Conservation (phyloP, 768 basidiomycete species). For the Amanita thiersii region DNA sequence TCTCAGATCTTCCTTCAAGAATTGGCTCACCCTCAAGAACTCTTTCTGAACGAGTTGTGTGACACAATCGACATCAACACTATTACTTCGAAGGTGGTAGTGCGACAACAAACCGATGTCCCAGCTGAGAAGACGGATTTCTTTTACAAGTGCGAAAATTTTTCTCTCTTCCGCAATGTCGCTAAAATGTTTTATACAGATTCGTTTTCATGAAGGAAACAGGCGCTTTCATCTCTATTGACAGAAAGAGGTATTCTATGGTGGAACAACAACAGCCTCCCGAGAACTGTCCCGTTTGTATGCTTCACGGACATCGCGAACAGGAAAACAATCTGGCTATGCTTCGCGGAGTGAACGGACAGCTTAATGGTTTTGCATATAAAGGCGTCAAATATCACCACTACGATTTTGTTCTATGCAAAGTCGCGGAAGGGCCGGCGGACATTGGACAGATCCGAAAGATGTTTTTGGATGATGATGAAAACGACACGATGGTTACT, state of each 20-base stretch:
- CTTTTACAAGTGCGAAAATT: conserved; percentile 45
- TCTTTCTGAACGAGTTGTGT: conserved; percentile 56
- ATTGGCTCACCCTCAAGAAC: conserved; percentile 52
- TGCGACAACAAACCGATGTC: conserved; percentile 25
- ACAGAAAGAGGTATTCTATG: conserved; percentile 18
- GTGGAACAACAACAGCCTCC: conserved; percentile 25
- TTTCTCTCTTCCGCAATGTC: conserved; percentile 6
- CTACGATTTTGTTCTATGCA: conserved; percentile 53
- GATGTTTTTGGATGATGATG: conserved; percentile 17
- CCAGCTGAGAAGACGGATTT: conserved; percentile 28
- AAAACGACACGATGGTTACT: conserved; percentile 17
- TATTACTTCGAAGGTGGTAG: conserved; percentile 41
- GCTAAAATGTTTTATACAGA: conserved; percentile 21
- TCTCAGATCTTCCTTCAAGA: conserved; percentile 54
- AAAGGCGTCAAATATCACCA: conserved; percentile 45
- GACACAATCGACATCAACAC: conserved; percentile 26
- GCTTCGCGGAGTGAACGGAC: conserved; percentile 22
- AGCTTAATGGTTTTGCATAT: conserved; percentile 34
- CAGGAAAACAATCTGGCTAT: conserved; percentile 19
- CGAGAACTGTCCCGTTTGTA: conserved; percentile 48
- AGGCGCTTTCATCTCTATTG: conserved; percentile 38
- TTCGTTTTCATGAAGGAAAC: conserved; percentile 39
- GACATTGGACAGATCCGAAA: conserved; percentile 44
- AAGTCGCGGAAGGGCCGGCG: conserved; percentile 39
- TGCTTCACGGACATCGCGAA: conserved; percentile 21